Base-by-base conservation (phyloP, 495 filamentous ascomycete genomes). In the Aspergillus cavernicola region DNA sequence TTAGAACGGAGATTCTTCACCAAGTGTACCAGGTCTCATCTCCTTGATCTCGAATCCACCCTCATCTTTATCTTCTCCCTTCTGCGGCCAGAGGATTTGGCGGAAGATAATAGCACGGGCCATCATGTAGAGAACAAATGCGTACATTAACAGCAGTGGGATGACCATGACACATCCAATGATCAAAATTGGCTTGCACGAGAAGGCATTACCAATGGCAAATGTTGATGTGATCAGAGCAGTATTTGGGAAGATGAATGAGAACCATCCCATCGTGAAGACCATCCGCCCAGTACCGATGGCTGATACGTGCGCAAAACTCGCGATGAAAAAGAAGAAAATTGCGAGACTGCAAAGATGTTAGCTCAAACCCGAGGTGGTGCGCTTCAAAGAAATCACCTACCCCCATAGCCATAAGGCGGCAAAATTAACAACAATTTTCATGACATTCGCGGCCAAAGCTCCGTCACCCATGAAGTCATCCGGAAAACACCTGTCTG, bases 201-300 rank as follows among this genome's bases (percentile, higher is more conserved):
- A 71, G 29, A 92, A 82, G 1, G 83, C 83, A 28, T 75, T 76
- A 3, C 81, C 85, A n/a, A 92, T 71, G 2, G 84, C 83, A 57
- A 87, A 84, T 0, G 88, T 92, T 0, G 88, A 85, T 0, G 85
- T 88, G 28, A 86, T 72, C 56, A 90, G 65, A 0, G 87, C 85
- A 6, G 88, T 92, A 57, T 95, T 92, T 3, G 90, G 90, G 61
- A 95, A 95, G 0, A 95, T 77, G 62, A 92, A 95, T 0, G 85
- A 88, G 66, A 83, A 93, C 88, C 89, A 95, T 3, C 83, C 89
- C 89, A 95, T 92, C 20, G 86, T 84, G 61, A 92, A 95, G 11
- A 77, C 76, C 72, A 90, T 83, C n/a, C 66, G 61, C 33, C 81
- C 81, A 24, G 66, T 78, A 5, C 71, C 69, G n/a, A 87, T 74